Conservation (phyloP, 768 basidiomycete genomes). For the Leucosporidium yakuticum region DNA sequence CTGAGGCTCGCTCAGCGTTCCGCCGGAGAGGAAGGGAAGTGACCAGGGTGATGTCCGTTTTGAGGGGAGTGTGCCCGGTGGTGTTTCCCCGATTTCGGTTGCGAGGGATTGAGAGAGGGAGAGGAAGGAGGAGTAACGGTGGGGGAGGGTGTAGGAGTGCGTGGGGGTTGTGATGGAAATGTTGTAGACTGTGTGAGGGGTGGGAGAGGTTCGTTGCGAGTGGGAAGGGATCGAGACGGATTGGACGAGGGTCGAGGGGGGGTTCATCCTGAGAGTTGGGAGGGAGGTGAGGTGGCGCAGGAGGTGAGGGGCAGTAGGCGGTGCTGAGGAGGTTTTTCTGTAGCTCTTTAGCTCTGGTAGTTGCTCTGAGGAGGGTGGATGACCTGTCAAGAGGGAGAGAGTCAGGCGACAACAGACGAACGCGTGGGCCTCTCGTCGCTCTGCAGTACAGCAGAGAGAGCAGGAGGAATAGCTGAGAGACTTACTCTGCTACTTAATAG, state of each 20-base stretch:
- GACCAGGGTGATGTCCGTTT: slow-evolving; percentile 68
- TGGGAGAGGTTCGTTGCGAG: slow-evolving; percentile 9
- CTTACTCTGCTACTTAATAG: no score
- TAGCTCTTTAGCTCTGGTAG: no score
- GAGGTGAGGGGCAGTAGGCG: no score
- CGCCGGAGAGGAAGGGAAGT: slow-evolving; percentile 52
- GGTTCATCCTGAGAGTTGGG: not conserved
- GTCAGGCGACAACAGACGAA: no score
- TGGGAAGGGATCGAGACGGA: slow-evolving; percentile 15
- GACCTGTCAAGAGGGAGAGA: no score
- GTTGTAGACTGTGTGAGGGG: slow-evolving; percentile 68
- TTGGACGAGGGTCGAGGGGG: slow-evolving; percentile 16
- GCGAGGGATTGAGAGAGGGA: slow-evolving; percentile 75
- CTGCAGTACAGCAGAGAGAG: no score
- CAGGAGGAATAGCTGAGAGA: no score
- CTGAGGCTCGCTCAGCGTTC: slow-evolving; percentile 52
- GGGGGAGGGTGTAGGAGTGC: slow-evolving; percentile 87
- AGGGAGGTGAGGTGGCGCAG: not conserved
- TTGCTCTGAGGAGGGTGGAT: no score
- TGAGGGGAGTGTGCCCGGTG: slow-evolving; percentile 72
- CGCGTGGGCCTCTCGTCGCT: no score
- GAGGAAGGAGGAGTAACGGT: slow-evolving; percentile 90
- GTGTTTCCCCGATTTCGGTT: slow-evolving; percentile 69
- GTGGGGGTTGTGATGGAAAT: slow-evolving; percentile 82
- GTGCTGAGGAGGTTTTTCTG: no score